Evolutionary conservation across 2,329 filamentous ascomycete species (phyloP).

Genomic region (Neocatenulostroma microsporum): DNA sequence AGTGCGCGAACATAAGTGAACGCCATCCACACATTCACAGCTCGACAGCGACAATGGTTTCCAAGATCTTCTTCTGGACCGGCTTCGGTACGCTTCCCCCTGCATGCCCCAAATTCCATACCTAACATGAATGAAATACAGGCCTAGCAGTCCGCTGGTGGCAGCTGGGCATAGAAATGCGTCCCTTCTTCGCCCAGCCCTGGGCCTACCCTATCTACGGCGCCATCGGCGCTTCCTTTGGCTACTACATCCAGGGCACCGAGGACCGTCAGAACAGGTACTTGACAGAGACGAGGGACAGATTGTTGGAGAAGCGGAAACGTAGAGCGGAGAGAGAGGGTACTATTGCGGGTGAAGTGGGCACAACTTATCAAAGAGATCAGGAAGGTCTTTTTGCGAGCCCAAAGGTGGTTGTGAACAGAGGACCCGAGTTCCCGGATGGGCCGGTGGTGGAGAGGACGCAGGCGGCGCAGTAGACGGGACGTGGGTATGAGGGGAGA

Average conservation of each 20-base stretch:
- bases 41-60: conserved; percentile 34
- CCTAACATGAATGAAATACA: conserved; percentile 33
- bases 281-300: conserved; percentile 68
- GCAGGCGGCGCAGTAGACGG: conserved; percentile 11
- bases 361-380: conserved; percentile 25
- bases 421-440: conserved; percentile 4
- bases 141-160: conserved; percentile 87
- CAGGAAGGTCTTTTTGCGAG: conserved; percentile 26
- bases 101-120: not conserved
- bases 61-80: conserved; percentile 69
- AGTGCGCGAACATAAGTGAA: no score
- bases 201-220: conserved; percentile 90
- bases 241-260: conserved; percentile 92
- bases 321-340: conserved; percentile 62
- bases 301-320: conserved; percentile 81
- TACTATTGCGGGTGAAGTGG: conserved; percentile 17
- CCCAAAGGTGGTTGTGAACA: conserved; percentile 11
- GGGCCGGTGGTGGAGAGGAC: conserved; percentile 13
- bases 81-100: conserved; percentile 65
- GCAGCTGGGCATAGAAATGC: conserved; percentile 98
- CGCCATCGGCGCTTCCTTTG: conserved; percentile 78
- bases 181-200: conserved; percentile 77
- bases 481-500: no score
- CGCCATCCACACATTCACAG: not conserved
- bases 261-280: conserved; percentile 73